A percentile compares a stretch with the other conserved stretches of the same genome.
Conservation (phyloP, 768 basidiomycete genomes). For the Naganishia friedmannii region DNA sequence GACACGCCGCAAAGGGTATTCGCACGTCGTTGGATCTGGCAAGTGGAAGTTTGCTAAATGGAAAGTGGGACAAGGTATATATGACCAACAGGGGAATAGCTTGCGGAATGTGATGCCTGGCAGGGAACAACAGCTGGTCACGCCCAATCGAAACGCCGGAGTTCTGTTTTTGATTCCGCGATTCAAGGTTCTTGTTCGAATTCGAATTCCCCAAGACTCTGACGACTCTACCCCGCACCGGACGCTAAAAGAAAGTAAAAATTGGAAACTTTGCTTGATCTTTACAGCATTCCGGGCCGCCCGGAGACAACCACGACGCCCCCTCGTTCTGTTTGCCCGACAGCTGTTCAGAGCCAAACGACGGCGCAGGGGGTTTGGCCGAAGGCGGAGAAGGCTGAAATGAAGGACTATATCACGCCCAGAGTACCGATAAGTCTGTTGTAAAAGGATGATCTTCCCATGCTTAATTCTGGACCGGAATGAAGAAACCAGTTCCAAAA, state of each 20-base stretch:
- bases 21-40: not conserved
- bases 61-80: slow-evolving; percentile 7
- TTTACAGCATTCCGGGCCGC: not conserved
- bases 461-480: not conserved
- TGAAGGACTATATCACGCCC: no score
- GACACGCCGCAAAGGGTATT: slow-evolving; percentile 1
- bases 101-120: not conserved
- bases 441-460: not conserved
- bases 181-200: not conserved
- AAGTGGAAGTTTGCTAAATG: not conserved
- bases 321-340: not conserved
- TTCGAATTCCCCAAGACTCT: not conserved
- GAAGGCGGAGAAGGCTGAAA: no score
- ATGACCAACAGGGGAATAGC: not conserved
- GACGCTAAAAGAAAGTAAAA: not conserved
- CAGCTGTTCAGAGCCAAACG: not conserved
- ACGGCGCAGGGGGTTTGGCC: no score
- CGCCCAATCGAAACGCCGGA: slow-evolving; percentile 18
- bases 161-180: slow-evolving; percentile 3
- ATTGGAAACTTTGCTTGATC: not conserved
- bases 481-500: not conserved
- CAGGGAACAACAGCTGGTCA: not conserved
- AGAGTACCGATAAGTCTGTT: not conserved
- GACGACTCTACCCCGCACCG: not conserved
- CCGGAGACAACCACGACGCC: not conserved